Percentiles rank a stretch among this genome's conserved stretches.
Conservation (phyloP, 2,329 filamentous ascomycete species). For the Exophiala viscosa region DNA sequence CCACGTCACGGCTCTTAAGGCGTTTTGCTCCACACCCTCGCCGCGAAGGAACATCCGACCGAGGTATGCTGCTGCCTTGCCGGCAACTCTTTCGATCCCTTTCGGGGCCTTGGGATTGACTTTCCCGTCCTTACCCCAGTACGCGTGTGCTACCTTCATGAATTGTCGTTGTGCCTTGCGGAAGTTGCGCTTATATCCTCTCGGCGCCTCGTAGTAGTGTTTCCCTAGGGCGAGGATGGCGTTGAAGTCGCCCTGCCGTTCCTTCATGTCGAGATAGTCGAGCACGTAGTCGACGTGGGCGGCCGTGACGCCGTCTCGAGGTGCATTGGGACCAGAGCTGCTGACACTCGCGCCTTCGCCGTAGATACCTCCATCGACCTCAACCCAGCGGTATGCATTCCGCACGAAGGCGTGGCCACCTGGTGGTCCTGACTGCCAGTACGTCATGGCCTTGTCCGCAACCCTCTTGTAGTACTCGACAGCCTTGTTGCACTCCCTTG, state of each 20-base stretch:
- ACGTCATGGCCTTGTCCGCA: slow-evolving; percentile 85
- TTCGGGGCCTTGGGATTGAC: slow-evolving; percentile 65
- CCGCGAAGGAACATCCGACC: slow-evolving; percentile 87
- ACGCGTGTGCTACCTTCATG: slow-evolving; percentile 70
- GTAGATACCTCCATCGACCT: slow-evolving; percentile 88
- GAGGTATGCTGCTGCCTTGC: slow-evolving; percentile 80
- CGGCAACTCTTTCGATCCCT: slow-evolving; percentile 71
- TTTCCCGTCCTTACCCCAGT: slow-evolving; percentile 78
- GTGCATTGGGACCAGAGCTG: slow-evolving; percentile 79
- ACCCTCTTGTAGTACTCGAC: slow-evolving; percentile 87
- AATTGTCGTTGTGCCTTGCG: slow-evolving; percentile 76
- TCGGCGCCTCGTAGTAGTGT: slow-evolving; percentile 82
- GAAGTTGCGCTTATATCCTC: slow-evolving; percentile 69
- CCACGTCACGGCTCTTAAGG: slow-evolving; percentile 72
- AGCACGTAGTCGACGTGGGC: slow-evolving; percentile 86
- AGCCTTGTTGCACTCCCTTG: slow-evolving; percentile 79
- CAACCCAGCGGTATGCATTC: slow-evolving; percentile 80
- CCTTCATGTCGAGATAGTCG: slow-evolving; percentile 87
- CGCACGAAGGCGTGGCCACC: slow-evolving; percentile 74
- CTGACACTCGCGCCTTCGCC: slow-evolving; percentile 90
- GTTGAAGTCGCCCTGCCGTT: slow-evolving; percentile 82
- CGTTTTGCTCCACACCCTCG: slow-evolving; percentile 77
- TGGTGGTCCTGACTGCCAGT: slow-evolving; percentile 84
- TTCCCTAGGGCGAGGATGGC: slow-evolving; percentile 82
- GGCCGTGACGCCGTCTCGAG: slow-evolving; percentile 62